Conservation (phyloP, 2,329 filamentous ascomycete species). For the Lasiodiplodia theobromae region DNA sequence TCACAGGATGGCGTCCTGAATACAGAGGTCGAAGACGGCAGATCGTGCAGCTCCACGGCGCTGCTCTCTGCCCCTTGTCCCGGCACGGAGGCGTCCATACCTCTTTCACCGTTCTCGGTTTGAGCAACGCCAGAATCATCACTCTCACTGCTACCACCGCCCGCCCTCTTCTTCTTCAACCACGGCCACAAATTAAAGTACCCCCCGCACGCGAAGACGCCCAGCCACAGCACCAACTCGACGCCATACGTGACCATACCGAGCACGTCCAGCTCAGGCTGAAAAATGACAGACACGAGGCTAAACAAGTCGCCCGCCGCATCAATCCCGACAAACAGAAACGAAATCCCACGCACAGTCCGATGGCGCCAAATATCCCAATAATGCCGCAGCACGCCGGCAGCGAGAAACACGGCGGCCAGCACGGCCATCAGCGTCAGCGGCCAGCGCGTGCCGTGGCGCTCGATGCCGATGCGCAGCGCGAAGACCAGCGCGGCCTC, state of each 20-base stretch:
- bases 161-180: slow-evolving; percentile 50
- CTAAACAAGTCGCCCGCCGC: slow-evolving; percentile 73
- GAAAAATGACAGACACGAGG: slow-evolving; percentile 69
- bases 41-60: slow-evolving; percentile 53
- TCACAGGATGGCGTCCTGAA: slow-evolving; percentile 64
- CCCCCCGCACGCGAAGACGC: slow-evolving; percentile 69
- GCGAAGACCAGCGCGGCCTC: slow-evolving; percentile 68
- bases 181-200: slow-evolving; percentile 71
- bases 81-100: background rate
- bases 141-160: slow-evolving; percentile 29
- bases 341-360: slow-evolving; percentile 74
- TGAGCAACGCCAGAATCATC: background rate
- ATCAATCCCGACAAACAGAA: slow-evolving; percentile 74
- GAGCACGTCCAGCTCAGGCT: slow-evolving; percentile 64
- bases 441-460: slow-evolving; percentile 64
- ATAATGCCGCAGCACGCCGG: slow-evolving; percentile 73
- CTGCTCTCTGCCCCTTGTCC: background rate
- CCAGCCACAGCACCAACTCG: slow-evolving; percentile 71
- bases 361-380: slow-evolving; percentile 72
- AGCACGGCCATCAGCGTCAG: slow-evolving; percentile 71
- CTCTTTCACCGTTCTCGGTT: background rate
- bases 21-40: slow-evolving; percentile 69
- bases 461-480: slow-evolving; percentile 40
- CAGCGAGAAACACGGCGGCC: slow-evolving; percentile 67
- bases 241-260: slow-evolving; percentile 72